Percentiles rank a stretch among this genome's conserved stretches.
These are phyloP conservation scores for Pleurotus pulmonarius DNA, from an alignment of 768 basidiomycete species.

Conservation along the genomic window DNA sequence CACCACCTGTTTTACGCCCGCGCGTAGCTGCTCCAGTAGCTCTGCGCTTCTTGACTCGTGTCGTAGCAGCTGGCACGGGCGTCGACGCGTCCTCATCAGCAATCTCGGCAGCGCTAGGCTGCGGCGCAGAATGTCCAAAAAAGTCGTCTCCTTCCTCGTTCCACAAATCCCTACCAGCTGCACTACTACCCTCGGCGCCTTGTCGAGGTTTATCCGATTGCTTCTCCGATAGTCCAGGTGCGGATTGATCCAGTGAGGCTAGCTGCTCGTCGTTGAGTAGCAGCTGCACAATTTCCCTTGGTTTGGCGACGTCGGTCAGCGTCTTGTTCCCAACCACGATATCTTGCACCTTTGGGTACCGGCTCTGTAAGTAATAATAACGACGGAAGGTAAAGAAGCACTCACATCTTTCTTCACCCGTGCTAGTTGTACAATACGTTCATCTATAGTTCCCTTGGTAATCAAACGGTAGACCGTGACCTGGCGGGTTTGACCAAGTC, in stretches of 20 bases:
- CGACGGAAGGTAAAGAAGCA: conserved; percentile 7
- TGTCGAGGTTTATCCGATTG: conserved; percentile 23
- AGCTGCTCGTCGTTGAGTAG: conserved; percentile 94
- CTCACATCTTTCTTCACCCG: conserved; percentile 94
- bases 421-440: conserved; percentile 94
- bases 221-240: conserved; percentile 29
- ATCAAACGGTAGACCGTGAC: conserved; percentile 96
- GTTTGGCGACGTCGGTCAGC: conserved; percentile 88
- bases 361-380: not conserved
- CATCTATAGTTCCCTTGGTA: conserved; percentile 92
- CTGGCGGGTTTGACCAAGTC: conserved; percentile 93
- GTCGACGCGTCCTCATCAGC: conserved; percentile 35
- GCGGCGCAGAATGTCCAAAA: conserved; percentile 56
- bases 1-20: conserved; percentile 36
- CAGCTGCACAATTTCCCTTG: conserved; percentile 94
- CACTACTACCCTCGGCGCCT: conserved; percentile 27
- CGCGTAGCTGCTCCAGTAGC: conserved; percentile 26
- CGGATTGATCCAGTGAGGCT: conserved; percentile 58
- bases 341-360: conserved; percentile 81
- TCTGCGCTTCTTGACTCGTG: conserved; percentile 42
- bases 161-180: conserved; percentile 65
- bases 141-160: conserved; percentile 87
- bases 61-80: conserved; percentile 22
- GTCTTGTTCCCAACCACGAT: conserved; percentile 98
- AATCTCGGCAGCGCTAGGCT: conserved; percentile 22